Base-by-base conservation (phyloP, 2,329 filamentous ascomycete species). In the Colletotrichum melonis region DNA sequence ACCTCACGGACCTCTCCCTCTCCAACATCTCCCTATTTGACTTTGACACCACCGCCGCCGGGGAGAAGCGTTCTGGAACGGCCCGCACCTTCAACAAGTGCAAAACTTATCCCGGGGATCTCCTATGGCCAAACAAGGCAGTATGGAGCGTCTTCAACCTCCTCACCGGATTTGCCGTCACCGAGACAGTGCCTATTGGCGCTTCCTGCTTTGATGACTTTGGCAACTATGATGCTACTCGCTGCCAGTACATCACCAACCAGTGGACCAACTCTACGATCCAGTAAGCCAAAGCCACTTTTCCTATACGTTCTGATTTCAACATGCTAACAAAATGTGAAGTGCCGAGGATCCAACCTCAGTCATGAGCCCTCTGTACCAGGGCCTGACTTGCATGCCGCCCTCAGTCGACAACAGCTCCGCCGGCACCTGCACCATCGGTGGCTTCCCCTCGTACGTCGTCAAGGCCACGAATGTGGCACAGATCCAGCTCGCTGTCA, bases 401-500 rank as follows among this genome's bases (percentile, higher is more conserved):
- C 66, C 57, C 6, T 59, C 64, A 14, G 64, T 67, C 66, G 67
- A 74, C 28, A 76, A 79, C n/a, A 78, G 76, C 57, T 67, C 71
- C 22, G 67, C 71, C 46, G 76, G 67, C 65, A 76, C 70, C 1
- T 86, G 85, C 73, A 82, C 79, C 0, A 66, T 84, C 0, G 86
- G 86, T 5, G 85, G 82, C 4, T 84, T 82, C 73, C 84, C 85
- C 0, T 76, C 78, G 4, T 87, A 86, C 57, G 81, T 82, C 0
- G 80, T 88, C 26, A 81, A 84, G 12, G 83, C 79, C 1, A 81
- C 78, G 19, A 84, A 79, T 26, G 84, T 86, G 0, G 81, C 81
- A 4, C 83, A 88, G 57, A 81, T 88, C 52, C 86, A 87, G 78
- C 79, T 84, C 3, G 82, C 84, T 1, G 78, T 88, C 49, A 86